Evolutionary conservation across 805 yeast species (phyloP), one percentile per base, ranked within the genome.

Genomic region (Schizosaccharomyces osmophilus): DNA sequence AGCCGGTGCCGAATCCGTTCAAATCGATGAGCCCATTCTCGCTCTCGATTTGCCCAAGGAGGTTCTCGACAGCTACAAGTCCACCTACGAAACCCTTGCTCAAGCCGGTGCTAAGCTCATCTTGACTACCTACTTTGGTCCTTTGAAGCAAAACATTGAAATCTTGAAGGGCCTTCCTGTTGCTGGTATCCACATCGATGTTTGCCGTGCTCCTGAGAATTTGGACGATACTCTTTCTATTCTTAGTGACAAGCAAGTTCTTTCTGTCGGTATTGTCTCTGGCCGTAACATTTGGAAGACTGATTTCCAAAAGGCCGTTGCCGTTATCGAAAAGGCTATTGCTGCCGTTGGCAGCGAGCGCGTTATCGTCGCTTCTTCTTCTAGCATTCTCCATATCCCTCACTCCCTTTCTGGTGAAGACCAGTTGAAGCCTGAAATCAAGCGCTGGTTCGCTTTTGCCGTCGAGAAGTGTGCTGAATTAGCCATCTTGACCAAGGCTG

Each of bases 281-380:
- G 98, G 98, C 78, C 88, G 98, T 82, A 93, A 93, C 84, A 87
- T 93, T 78, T 93, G 98, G 98, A 93, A 93, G 82, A 84, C 95
- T 75, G 85, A 93, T 80, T 87, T 84, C 72, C 74, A 93, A 71
- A 82, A 82, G 77, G 94, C 98, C 68, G 77, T 88, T 72, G 85
- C 76, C 66, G 73, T 84, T 66, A 95, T 87, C 69, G 78, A 84
- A 73, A 79, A 81, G 75, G 97, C 95, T 69, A 79, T 87, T 71
- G 82, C 76, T 68, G 84, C 84, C 78, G 77, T 93, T 68, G 96
- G 96, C 74, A 78, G 81, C 65, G 89, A 84, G 69, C 83, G 86
- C 75, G 93, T 87, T 67, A 74, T 86, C 69, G 95, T 86, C 68
- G 85, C 97, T 67, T 86, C 98, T 66, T 89, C 98, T 65, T 90